Evolutionary conservation across 305 asterid species (phyloP).

Genomic region (Coffea humblotiana): DNA sequence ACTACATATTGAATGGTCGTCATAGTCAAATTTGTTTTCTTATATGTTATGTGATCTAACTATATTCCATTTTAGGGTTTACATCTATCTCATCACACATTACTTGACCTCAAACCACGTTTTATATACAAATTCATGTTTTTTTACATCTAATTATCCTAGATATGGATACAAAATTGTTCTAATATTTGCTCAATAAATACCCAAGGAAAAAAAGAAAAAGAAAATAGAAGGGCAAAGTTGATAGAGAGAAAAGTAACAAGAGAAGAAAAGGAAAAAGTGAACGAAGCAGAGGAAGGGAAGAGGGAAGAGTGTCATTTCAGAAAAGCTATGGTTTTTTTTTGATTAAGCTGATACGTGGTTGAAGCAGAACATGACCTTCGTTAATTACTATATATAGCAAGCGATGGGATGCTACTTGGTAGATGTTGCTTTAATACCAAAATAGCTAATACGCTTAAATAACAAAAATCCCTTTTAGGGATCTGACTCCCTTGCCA

Average conservation of each 20-base stretch:
- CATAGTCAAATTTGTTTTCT: too few species aligned
- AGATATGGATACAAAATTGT: background rate
- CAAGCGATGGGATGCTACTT: background rate
- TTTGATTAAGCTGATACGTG: background rate
- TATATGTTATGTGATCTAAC: too few species aligned
- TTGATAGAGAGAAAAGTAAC: background rate
- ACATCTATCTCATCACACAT: background rate
- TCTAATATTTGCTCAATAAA: background rate
- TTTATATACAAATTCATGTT: too few species aligned
- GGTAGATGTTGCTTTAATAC: background rate
- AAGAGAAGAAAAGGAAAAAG: background rate
- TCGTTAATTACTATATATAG: background rate
- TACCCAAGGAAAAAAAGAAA: background rate
- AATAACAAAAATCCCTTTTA: conserved; percentile 15
- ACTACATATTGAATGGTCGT: too few species aligned
- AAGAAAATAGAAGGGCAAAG: background rate
- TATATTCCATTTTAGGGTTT: background rate
- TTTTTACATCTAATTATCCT: background rate
- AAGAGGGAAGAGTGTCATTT: conserved; percentile 8
- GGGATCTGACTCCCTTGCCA: conserved; percentile 16
- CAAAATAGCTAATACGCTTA: conserved; percentile 13
- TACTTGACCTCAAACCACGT: background rate
- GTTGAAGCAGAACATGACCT: background rate
- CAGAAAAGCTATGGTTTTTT: background rate
- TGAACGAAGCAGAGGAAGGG: background rate